These are phyloP conservation scores for Paraleonurus japonicus DNA, from an alignment of 257 asterid genomes.

Conservation along the genomic window DNA sequence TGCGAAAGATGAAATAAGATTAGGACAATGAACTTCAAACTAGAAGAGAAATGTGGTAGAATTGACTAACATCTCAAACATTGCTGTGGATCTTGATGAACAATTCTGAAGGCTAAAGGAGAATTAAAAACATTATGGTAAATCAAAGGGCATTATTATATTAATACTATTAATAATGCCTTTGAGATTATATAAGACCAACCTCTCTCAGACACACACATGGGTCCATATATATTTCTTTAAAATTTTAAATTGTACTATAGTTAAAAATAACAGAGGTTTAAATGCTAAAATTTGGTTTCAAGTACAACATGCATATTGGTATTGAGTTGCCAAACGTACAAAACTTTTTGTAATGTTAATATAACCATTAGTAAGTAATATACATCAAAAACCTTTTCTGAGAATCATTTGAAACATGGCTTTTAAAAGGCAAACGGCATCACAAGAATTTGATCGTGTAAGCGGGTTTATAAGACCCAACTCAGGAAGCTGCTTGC, in stretches of 20 bases:
- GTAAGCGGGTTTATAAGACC: not conserved
- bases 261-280: not conserved
- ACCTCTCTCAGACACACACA: not conserved
- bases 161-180: not conserved
- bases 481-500: slow-evolving; percentile 2
- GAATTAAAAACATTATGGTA: not conserved
- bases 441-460: not conserved
- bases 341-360: not conserved
- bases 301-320: not conserved
- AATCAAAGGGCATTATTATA: not conserved
- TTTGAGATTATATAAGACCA: not conserved
- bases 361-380: not conserved
- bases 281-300: not conserved
- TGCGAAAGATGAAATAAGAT: slow-evolving; percentile 19
- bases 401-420: not conserved
- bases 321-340: not conserved
- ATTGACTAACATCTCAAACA: not conserved
- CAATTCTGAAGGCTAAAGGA: not conserved
- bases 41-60: not conserved
- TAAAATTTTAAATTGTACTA: not conserved
- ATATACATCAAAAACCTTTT: not conserved
- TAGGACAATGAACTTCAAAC: slow-evolving; percentile 8
- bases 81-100: not conserved
- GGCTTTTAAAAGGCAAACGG: not conserved
- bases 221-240: not conserved